phyloP scores from a whole-genome alignment of 2,329 filamentous ascomycete genomes.

The Microdochium paspali region DNA sequence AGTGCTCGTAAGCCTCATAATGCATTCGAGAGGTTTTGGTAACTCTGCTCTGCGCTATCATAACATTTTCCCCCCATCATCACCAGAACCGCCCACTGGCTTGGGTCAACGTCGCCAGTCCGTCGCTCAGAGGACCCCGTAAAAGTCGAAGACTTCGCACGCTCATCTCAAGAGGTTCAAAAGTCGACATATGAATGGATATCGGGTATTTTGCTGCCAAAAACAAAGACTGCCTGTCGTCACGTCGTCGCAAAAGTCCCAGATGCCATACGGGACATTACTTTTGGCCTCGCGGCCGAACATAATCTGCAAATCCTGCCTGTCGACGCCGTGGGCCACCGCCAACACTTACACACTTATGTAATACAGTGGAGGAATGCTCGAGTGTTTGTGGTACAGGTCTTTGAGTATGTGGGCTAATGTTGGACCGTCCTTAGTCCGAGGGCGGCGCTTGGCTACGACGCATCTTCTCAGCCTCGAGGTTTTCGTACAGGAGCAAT shows the following conservation, averaged over 20 bases:
- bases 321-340: not conserved
- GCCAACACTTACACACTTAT: not conserved
- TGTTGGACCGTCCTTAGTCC: slow-evolving; percentile 7
- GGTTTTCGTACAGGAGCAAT: slow-evolving; percentile 95
- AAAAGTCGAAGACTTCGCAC: not conserved
- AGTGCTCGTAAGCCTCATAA: not conserved
- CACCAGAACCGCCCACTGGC: not conserved
- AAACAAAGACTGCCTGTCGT: slow-evolving; percentile 3
- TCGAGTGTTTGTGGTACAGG: not conserved
- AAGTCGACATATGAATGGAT: not conserved
- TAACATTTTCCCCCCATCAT: not conserved
- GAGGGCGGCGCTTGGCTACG: slow-evolving; percentile 64
- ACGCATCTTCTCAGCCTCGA: slow-evolving; percentile 98
- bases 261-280: not conserved
- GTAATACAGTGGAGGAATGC: not conserved
- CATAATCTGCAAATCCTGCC: not conserved
- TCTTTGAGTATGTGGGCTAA: not conserved
- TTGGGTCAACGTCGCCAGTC: not conserved
- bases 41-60: not conserved
- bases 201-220: slow-evolving; percentile 21
- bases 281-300: not conserved
- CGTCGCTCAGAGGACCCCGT: not conserved
- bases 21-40: not conserved
- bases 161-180: not conserved
- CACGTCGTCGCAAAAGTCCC: slow-evolving; percentile 1